Evolutionary conservation across 2,329 filamentous ascomycete genomes (phyloP).

Genomic region (Stachybotrys chlorohalonatus): DNA sequence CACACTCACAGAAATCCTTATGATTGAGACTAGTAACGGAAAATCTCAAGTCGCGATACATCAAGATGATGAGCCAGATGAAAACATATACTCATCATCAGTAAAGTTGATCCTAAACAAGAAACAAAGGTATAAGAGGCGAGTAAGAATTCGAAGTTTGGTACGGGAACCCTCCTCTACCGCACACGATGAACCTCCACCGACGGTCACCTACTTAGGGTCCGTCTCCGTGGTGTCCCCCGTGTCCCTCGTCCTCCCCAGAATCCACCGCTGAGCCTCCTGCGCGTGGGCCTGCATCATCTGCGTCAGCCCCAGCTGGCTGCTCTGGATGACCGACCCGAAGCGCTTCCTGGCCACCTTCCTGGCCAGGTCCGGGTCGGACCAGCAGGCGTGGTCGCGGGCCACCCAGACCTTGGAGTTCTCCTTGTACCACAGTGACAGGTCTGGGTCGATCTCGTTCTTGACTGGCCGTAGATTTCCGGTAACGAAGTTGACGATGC

Average conservation of each 20-base stretch:
- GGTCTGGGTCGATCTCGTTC: conserved; percentile 64
- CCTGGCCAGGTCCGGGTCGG: conserved; percentile 47
- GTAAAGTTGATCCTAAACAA: background rate
- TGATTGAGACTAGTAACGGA: no score
- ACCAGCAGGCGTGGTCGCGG: conserved; percentile 67
- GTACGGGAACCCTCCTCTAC: background rate
- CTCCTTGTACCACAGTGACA: conserved; percentile 75
- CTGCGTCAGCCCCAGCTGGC: conserved; percentile 35
- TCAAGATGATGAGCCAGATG: no score
- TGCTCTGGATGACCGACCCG: conserved; percentile 46
- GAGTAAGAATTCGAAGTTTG: background rate
- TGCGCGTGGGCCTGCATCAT: conserved; percentile 48
- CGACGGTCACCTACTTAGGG: background rate
- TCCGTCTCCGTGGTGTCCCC: conserved; percentile 32
- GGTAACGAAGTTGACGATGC: conserved; percentile 73
- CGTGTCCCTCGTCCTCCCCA: conserved; percentile 23
- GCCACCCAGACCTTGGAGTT: conserved; percentile 75
- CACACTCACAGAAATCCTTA: no score
- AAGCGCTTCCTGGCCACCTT: conserved; percentile 54
- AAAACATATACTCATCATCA: no score
- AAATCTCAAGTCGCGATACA: no score
- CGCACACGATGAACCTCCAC: background rate
- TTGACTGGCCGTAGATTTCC: conserved; percentile 69
- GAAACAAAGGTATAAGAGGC: background rate
- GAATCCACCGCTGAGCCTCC: conserved; percentile 44